A percentile compares a stretch with the other conserved stretches of the same genome.
phyloP scores from a whole-genome alignment of 129 eudicot species.

The Glebionis coronaria region DNA sequence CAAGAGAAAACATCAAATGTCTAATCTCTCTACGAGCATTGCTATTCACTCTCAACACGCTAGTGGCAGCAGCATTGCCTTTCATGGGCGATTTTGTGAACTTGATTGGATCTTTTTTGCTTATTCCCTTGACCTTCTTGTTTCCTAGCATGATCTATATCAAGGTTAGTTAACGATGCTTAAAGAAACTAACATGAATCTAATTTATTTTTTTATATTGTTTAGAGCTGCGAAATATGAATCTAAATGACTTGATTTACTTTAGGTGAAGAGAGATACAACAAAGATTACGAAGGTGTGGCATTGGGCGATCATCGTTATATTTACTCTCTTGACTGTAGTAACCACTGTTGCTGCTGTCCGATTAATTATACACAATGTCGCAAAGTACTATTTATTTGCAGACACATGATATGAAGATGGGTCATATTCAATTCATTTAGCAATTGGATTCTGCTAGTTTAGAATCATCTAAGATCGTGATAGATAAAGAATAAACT shows the following conservation, averaged over 20 bases:
- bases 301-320: slow-evolving; percentile 45
- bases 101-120: slow-evolving; percentile 39
- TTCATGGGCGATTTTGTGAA: slow-evolving; percentile 40
- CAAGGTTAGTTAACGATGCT: slow-evolving; percentile 24
- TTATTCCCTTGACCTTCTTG: slow-evolving; percentile 33
- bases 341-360: slow-evolving; percentile 49
- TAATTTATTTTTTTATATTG: not conserved
- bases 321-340: slow-evolving; percentile 37
- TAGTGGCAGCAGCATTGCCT: slow-evolving; percentile 53
- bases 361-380: slow-evolving; percentile 40
- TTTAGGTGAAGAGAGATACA: slow-evolving; percentile 47
- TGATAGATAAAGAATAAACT: not conserved
- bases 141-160: slow-evolving; percentile 40
- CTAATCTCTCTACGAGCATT: slow-evolving; percentile 40
- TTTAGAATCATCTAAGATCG: not conserved
- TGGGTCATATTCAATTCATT: slow-evolving; percentile 4
- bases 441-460: not conserved
- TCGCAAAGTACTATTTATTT: slow-evolving; percentile 42
- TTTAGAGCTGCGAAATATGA: not conserved
- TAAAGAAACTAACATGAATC: not conserved
- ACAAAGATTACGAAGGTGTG: slow-evolving; percentile 36
- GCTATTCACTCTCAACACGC: slow-evolving; percentile 34
- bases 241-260: not conserved
- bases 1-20: slow-evolving; percentile 45
- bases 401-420: slow-evolving; percentile 44